Conservation (phyloP, 768 basidiomycete genomes). For the Cystobasidium onofrii region DNA sequence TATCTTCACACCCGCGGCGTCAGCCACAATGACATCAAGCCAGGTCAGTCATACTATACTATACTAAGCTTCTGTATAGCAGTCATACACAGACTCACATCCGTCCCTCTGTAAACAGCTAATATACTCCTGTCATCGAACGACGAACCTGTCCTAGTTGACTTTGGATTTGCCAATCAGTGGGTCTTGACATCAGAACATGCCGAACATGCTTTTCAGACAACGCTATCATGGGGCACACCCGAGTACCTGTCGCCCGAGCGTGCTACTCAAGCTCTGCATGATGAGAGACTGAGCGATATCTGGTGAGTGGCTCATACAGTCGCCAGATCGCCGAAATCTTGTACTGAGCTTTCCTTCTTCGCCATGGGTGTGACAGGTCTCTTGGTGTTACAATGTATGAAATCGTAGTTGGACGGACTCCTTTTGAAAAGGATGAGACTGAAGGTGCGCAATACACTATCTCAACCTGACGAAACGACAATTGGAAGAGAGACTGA, state of each 20-base stretch:
- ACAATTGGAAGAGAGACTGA: neutral
- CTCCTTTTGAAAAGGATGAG: constrained; percentile 58
- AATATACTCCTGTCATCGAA: constrained; percentile 78
- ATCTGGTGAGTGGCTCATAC: constrained; percentile 42
- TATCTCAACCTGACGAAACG: neutral
- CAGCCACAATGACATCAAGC: constrained; percentile 94
- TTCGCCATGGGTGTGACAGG: neutral
- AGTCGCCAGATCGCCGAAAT: no score
- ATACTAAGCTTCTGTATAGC: no score
- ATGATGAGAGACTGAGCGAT: constrained; percentile 86
- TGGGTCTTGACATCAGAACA: constrained; percentile 48
- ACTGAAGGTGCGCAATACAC: neutral
- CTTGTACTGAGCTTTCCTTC: neutral
- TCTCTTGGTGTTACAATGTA: constrained; percentile 64
- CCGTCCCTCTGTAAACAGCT: constrained; percentile 58
- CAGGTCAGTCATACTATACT: constrained; percentile 42
- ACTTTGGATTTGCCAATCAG: constrained; percentile 91
- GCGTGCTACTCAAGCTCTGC: constrained; percentile 73
- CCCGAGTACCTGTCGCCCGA: constrained; percentile 84
- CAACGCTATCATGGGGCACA: constrained; percentile 53
- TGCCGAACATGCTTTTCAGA: neutral
- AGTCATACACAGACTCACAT: no score
- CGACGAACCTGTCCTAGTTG: constrained; percentile 69
- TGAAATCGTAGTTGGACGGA: constrained; percentile 83
- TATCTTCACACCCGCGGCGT: constrained; percentile 70